Evolutionary conservation across 164 flowering plant genomes (phyloP), one percentile per base, ranked within the genome.

Genomic region (Berberis thunbergii): DNA sequence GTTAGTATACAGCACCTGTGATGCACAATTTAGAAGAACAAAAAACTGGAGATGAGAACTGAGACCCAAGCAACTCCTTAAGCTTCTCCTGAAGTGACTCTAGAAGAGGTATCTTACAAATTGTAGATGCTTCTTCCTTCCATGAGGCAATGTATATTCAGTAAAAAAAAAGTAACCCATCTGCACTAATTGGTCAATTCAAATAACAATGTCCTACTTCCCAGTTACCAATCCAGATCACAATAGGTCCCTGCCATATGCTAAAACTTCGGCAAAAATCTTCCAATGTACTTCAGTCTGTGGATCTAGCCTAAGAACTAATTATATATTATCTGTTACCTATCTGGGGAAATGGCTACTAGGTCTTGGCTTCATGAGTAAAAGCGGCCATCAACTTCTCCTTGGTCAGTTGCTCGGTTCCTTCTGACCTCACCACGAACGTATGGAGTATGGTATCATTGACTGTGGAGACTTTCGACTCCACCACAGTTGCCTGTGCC

Each of bases 341-440:
- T 13, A 55, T 40, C 10, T 9, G 57, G n/a, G 1, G 59, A 56
- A 74, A 67, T 40, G 72, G 60, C 64, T 73, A 69, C 54, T 66
- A 70, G 49, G 73, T 68, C 57, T 64, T 81, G 50, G 80, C 67
- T 54, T 83, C 79, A 7, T 60, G 73, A 43, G 85, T 77, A 62
- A 90, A 73, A 63, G 89, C 86, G 6, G 89, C 86, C 8, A 76
- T 72, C 74, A 94, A 68, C 74, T 81, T 89, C 57, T 91, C 99
- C 82, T 81, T 89, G 0, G 91, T 84, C 65, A 94, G 57, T 70
- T 77, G 83, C 59, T 84, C 93, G 0, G 85, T 61, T 54, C 88
- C 91, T 57, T 74, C 80, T 65, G 90, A 78, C 72, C 85, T 91
- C 62, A 91, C 73, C 2, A 86, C 85, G 45, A 91, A 91, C 9